phyloP scores from a whole-genome alignment of 805 yeast species.

The Pichia paraexigua region DNA sequence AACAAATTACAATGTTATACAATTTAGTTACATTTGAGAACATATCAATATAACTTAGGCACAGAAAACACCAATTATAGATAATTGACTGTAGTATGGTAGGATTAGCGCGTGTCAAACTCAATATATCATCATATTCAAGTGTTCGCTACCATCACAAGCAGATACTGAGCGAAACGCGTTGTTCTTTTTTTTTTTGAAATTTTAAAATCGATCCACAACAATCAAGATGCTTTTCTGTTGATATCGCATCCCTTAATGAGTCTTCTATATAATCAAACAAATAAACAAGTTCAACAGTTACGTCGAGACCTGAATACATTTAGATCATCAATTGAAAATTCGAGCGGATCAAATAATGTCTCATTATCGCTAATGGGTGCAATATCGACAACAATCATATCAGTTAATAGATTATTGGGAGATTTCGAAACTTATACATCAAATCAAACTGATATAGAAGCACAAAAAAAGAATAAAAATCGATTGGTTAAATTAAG shows the following conservation, averaged over 20 bases:
- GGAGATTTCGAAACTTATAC: slow-evolving; percentile 36
- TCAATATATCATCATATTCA: too few species aligned
- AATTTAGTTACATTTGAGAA: too few species aligned
- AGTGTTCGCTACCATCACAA: too few species aligned
- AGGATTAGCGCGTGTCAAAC: too few species aligned
- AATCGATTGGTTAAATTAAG: slow-evolving; percentile 55
- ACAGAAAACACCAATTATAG: too few species aligned
- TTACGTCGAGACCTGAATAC: slow-evolving; percentile 59
- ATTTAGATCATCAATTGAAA: slow-evolving; percentile 51
- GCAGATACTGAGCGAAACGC: too few species aligned
- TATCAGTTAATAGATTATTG: slow-evolving; percentile 67
- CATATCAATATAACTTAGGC: too few species aligned
- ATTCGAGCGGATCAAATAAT: background rate
- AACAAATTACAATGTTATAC: too few species aligned
- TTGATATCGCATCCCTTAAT: background rate
- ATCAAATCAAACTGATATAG: slow-evolving; percentile 47
- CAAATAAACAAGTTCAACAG: slow-evolving; percentile 73
- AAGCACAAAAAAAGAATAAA: slow-evolving; percentile 49
- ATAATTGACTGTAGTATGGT: too few species aligned
- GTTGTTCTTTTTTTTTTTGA: background rate
- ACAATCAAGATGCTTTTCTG: background rate
- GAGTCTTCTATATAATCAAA: slow-evolving; percentile 89
- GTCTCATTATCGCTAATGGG: slow-evolving; percentile 52
- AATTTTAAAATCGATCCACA: background rate
- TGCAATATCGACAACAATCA: slow-evolving; percentile 70